Evolutionary conservation across 495 filamentous ascomycete species (phyloP), one percentile per base, ranked within the genome.

Genomic region (Lasiosphaeris hirsuta): DNA sequence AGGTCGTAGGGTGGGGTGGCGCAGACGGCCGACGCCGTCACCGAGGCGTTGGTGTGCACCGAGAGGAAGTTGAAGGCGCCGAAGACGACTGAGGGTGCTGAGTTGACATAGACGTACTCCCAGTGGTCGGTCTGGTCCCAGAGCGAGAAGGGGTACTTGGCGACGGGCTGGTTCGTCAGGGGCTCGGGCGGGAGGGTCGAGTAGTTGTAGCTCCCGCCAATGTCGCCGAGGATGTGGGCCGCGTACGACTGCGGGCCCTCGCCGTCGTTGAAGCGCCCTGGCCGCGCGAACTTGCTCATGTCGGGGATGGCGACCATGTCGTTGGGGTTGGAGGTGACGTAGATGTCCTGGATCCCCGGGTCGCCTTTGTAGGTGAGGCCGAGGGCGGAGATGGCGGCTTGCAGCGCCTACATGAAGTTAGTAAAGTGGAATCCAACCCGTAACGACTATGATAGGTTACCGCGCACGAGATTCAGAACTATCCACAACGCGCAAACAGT

Each of bases 31-130:
- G 46, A n/a, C 8, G 46, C 35, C 0, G 7, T 19, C 0, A 36
- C 46, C 0, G 23, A 49, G 10, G 33, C 10, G 46, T 49, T 49
- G 23, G 46, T 34, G 33, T 33, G 35, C 4, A 49, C 46, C 7
- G 23, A 49, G 46, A 49, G 46, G 46, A 30, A 49, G 46, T 49
- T 49, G 46, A 49, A 49, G 23, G 35, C 19, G 7, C 14, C 23
- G 4, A 33, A 34, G 9, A 15, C n/a, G 46, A 10, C 18, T 8
- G 19, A 19, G 46, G 46, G 46, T 1, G 46, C 46, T 4, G 46
- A 49, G 46, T 34, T 36, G 46, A 36, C 18, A 11, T 34, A 49
- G 46, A 30, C 35, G 23, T 35, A 49, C 14, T 23, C 23, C 46
- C 46, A 49, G 10, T 49, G 46, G 14, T n/a, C 19, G 4, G 23